A percentile compares a stretch with the other conserved stretches of the same genome.
Conservation (phyloP, 192 early-diverging fungal genomes). For the Physocladia obscura region DNA sequence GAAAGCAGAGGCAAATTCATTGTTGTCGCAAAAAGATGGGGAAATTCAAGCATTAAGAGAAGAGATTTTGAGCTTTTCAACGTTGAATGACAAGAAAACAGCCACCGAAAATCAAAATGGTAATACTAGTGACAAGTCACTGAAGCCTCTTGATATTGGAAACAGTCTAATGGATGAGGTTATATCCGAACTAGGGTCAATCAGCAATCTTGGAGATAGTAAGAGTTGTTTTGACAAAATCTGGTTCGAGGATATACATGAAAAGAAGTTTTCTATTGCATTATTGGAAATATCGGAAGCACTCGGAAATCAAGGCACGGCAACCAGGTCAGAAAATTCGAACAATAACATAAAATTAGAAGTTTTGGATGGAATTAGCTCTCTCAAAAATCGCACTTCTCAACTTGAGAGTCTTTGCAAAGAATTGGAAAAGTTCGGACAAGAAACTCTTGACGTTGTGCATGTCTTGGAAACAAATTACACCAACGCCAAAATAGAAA, state of each 20-base stretch:
- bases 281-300: neutral
- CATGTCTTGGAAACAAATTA: slow-evolving; percentile 14
- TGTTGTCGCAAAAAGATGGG: too few relatives aligned
- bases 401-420: slow-evolving; percentile 20
- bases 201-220: too few relatives aligned
- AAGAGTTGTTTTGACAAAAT: neutral
- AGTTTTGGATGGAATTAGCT: neutral
- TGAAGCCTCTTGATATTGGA: too few relatives aligned
- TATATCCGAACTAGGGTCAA: too few relatives aligned
- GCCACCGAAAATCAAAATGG: too few relatives aligned
- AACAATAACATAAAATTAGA: slow-evolving; percentile 7
- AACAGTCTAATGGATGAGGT: too few relatives aligned
- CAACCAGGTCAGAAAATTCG: neutral
- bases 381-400: neutral
- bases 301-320: neutral
- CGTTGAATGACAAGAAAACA: too few relatives aligned
- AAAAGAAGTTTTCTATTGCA: neutral
- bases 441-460: slow-evolving; percentile 1
- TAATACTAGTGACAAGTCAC: too few relatives aligned
- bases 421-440: slow-evolving; percentile 7
- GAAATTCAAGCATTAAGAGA: too few relatives aligned
- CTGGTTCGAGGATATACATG: slow-evolving; percentile 1
- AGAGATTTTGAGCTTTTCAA: too few relatives aligned
- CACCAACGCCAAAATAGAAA: neutral
- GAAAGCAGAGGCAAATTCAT: neutral